Conservation (phyloP, 306 rosid species). For the Prunus armeniaca region DNA sequence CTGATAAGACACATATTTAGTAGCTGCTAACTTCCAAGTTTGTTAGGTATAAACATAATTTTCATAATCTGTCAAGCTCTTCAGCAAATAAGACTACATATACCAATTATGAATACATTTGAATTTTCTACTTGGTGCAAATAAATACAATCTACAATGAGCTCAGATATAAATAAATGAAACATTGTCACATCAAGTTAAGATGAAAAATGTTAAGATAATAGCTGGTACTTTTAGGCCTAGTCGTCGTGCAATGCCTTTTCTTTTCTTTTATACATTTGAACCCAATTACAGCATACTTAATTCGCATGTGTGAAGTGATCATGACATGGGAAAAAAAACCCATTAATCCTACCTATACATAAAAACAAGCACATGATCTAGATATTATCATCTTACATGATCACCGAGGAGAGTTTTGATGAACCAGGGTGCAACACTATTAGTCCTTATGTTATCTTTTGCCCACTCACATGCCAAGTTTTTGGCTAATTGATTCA, state of each 20-base stretch:
- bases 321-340: neutral
- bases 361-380: neutral
- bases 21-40: neutral
- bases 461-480: conserved; percentile 69
- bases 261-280: too few relatives aligned
- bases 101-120: too few relatives aligned
- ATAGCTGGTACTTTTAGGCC: too few relatives aligned
- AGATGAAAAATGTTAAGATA: too few relatives aligned
- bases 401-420: conserved; percentile 25
- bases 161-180: too few relatives aligned
- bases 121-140: too few relatives aligned
- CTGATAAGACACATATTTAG: neutral
- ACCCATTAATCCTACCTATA: too few relatives aligned
- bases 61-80: neutral
- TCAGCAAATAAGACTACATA: neutral
- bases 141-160: too few relatives aligned
- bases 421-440: conserved; percentile 49
- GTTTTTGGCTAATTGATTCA: conserved; percentile 44
- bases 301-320: too few relatives aligned
- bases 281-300: too few relatives aligned
- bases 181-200: too few relatives aligned
- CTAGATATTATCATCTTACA: conserved; percentile 3
- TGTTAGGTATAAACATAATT: neutral
- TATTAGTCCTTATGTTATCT: conserved; percentile 54
- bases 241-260: too few relatives aligned